Base-by-base conservation (phyloP, 805 yeast species). In the Lipomyces lipofer region DNA sequence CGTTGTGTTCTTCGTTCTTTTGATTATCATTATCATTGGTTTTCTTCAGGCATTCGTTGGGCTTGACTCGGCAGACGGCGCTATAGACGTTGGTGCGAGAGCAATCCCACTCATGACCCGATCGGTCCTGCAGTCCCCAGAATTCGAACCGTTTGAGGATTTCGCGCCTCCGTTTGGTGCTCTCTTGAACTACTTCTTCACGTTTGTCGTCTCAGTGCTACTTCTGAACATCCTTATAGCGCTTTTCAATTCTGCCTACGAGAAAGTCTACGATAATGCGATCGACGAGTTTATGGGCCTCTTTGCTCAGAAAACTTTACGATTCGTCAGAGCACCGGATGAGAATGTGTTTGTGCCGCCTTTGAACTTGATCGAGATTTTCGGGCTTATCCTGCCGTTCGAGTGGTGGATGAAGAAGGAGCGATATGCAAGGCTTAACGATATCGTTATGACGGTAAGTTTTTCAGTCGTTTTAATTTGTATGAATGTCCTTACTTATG, bases 261-360 rank as follows among this genome's bases (percentile, higher is more conserved):
- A 86, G 43, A 81, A 81, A 51, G 88, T 89, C 59, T 85, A 84
- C 47, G 92, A 81, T 44, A 87, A 88, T 72, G 89, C 96, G 1
- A 81, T 85, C 17, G 88, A 86, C 66, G 96, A 89, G 68, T 89
- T 85, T 66, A 78, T 88, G 74, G 95, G 95, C 0, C 77, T 88
- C 50, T 86, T 86, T 62, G 87, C 96, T 3, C 86, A 86, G 58
- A 88, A 89, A 74, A 88, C 95, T 0, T 76, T 89, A 63, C 77
- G 91, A 58, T 89, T 86, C 67, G 82, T 88, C 49, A 77, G 96
- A 63, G 96, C 96, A 0, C 96, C 96, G 0, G 96, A 89, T 71
- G 84, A 82, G 54, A 82, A 86, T 65, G 86, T 88, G 38, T 89
- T 81, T 67, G 90, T 88, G 24, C 92, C 96, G 3, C 96, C 96